Percentiles rank a stretch among this genome's conserved stretches.
Evolutionary conservation across 805 yeast species (phyloP).

Genomic region (Ogataea salicorniae): DNA sequence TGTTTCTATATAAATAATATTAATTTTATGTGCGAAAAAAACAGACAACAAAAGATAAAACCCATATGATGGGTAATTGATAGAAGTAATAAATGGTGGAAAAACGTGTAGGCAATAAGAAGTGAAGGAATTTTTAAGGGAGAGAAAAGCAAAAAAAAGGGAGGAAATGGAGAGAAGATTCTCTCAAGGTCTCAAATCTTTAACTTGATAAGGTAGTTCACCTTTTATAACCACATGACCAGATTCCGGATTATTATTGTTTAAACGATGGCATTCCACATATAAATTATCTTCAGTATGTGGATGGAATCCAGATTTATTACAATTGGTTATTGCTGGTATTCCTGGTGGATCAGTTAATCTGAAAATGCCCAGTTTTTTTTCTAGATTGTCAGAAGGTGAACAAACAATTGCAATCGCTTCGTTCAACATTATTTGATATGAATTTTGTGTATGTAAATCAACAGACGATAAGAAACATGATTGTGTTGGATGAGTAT

Average conservation of each 20-base stretch:
- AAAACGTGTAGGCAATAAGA: background rate
- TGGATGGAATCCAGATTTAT: conserved; percentile 52
- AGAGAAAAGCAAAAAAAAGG: conserved; percentile 1
- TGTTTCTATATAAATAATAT: background rate
- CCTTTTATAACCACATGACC: conserved; percentile 47
- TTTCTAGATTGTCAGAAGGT: conserved; percentile 38
- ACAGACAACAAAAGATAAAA: background rate
- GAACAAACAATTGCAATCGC: conserved; percentile 66
- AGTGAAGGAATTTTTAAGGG: background rate
- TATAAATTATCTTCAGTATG: conserved; percentile 50
- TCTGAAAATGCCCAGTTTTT: conserved; percentile 52
- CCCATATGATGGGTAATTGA: background rate
- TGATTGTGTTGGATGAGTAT: conserved; percentile 71
- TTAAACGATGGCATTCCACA: conserved; percentile 36
- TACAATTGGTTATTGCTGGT: conserved; percentile 48
- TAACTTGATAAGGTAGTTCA: conserved; percentile 42
- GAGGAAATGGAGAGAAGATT: background rate
- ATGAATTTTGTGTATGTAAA: conserved; percentile 62
- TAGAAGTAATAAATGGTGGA: no score
- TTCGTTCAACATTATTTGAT: conserved; percentile 66
- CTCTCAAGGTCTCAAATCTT: conserved; percentile 38
- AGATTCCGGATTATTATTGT: conserved; percentile 22
- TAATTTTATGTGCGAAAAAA: conserved; percentile 1
- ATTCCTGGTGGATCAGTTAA: conserved; percentile 64
- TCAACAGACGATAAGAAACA: conserved; percentile 64